These are phyloP conservation scores for Hamamelis virginiana DNA, from an alignment of 164 flowering plant genomes.

Conservation along the genomic window DNA sequence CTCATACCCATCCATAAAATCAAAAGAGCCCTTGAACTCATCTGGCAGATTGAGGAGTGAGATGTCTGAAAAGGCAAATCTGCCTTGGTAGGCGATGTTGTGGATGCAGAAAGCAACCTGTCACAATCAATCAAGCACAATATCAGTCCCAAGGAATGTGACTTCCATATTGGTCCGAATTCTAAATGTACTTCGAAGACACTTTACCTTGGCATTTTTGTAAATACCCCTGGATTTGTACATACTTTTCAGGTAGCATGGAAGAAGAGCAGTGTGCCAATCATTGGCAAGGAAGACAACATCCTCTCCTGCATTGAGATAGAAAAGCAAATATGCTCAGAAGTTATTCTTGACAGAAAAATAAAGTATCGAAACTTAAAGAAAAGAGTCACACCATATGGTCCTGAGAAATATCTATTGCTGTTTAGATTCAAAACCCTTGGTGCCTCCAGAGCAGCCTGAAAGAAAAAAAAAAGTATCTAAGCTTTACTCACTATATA, in stretches of 20 bases:
- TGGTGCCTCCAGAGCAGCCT: slow-evolving; percentile 94
- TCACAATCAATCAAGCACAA: slow-evolving; percentile 6
- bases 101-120: slow-evolving; percentile 91
- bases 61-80: slow-evolving; percentile 77
- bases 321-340: not conserved
- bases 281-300: slow-evolving; percentile 76
- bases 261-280: slow-evolving; percentile 85
- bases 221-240: slow-evolving; percentile 65
- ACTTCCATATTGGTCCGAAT: not conserved
- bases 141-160: not conserved
- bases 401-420: slow-evolving; percentile 72
- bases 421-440: slow-evolving; percentile 66
- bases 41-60: slow-evolving; percentile 74
- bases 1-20: slow-evolving; percentile 89
- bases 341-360: not conserved
- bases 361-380: not conserved
- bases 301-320: slow-evolving; percentile 59
- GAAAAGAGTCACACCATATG: slow-evolving; percentile 56
- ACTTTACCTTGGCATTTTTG: slow-evolving; percentile 61
- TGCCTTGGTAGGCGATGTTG: slow-evolving; percentile 93
- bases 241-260: slow-evolving; percentile 71
- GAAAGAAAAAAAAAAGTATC: slow-evolving; percentile 6
- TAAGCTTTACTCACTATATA: too few species aligned
- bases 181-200: not conserved
- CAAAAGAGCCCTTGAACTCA: slow-evolving; percentile 67